Percentiles rank a stretch among this genome's conserved stretches.
Conservation (phyloP, 2,329 filamentous ascomycete species). For the Aspergillus jensenii region DNA sequence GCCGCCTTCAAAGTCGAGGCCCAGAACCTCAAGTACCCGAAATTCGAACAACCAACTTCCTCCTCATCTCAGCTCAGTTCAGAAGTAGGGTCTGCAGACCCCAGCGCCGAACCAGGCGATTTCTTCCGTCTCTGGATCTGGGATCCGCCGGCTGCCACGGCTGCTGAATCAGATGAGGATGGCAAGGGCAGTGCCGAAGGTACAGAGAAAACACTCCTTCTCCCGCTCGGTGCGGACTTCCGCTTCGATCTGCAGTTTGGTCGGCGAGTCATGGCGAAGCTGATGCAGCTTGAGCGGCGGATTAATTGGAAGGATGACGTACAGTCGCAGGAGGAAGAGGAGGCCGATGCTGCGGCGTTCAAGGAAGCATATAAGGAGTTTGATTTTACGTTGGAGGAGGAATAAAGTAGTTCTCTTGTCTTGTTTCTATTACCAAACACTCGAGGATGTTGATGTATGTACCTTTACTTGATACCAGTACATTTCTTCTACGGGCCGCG, state of each 20-base stretch:
- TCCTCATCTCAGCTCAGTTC: slow-evolving; percentile 15
- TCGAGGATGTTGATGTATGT: too few relatives aligned
- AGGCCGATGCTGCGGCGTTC: slow-evolving; percentile 73
- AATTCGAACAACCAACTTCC: slow-evolving; percentile 45
- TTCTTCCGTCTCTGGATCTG: slow-evolving; percentile 85
- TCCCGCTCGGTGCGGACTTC: slow-evolving; percentile 69
- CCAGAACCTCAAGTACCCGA: slow-evolving; percentile 66
- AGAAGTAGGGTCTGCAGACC: slow-evolving; percentile 25
- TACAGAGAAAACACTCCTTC: slow-evolving; percentile 66
- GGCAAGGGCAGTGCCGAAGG: slow-evolving; percentile 7
- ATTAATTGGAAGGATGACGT: slow-evolving; percentile 80
- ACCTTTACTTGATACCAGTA: neutral
- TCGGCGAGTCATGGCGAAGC: slow-evolving; percentile 80
- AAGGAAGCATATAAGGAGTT: slow-evolving; percentile 79
- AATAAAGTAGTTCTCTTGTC: slow-evolving; percentile 8
- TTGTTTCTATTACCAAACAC: neutral
- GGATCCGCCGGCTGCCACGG: slow-evolving; percentile 35
- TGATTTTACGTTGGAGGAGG: slow-evolving; percentile 69
- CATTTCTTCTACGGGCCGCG: neutral
- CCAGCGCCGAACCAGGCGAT: slow-evolving; percentile 50
- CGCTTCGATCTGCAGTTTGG: slow-evolving; percentile 92
- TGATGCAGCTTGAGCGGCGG: slow-evolving; percentile 77
- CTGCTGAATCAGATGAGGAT: slow-evolving; percentile 6
- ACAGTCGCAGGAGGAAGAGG: slow-evolving; percentile 77
- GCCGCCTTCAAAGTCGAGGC: slow-evolving; percentile 86